Conservation (phyloP, 2,329 filamentous ascomycete genomes). For the Paecilomyces niveus region DNA sequence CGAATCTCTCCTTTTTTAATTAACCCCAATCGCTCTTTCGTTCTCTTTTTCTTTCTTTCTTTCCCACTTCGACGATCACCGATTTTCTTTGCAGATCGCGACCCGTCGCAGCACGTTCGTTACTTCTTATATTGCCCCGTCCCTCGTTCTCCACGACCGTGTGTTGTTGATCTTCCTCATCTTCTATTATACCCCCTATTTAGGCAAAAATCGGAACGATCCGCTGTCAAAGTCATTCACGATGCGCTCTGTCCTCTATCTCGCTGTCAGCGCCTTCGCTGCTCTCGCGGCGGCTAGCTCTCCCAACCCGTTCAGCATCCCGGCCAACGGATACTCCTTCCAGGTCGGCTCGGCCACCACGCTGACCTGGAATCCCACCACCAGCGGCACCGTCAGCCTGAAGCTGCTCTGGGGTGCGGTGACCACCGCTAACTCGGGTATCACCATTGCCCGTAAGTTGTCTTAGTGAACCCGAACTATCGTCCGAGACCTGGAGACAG, state of each 20-base stretch:
- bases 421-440: conserved; percentile 35
- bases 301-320: conserved; percentile 45
- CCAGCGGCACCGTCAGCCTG: conserved; percentile 45
- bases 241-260: conserved; percentile 41
- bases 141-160: background rate
- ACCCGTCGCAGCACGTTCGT: background rate
- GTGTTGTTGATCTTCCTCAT: background rate
- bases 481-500: too few species aligned
- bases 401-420: conserved; percentile 41
- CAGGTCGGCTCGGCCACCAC: conserved; percentile 40
- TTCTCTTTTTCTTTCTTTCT: background rate
- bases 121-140: background rate
- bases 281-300: conserved; percentile 33
- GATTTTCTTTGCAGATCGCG: background rate
- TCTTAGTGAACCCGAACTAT: too few species aligned
- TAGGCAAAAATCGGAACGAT: background rate
- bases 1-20: background rate
- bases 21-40: background rate
- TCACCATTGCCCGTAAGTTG: conserved; percentile 37
- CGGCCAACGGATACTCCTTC: conserved; percentile 36
- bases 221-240: conserved; percentile 14
- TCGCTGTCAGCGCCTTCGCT: conserved; percentile 39
- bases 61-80: too few species aligned
- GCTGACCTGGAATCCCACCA: conserved; percentile 45
- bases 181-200: background rate